Percentiles rank a stretch among this genome's conserved stretches.
Conservation (phyloP, 805 yeast species). For the Starmera quercuum region DNA sequence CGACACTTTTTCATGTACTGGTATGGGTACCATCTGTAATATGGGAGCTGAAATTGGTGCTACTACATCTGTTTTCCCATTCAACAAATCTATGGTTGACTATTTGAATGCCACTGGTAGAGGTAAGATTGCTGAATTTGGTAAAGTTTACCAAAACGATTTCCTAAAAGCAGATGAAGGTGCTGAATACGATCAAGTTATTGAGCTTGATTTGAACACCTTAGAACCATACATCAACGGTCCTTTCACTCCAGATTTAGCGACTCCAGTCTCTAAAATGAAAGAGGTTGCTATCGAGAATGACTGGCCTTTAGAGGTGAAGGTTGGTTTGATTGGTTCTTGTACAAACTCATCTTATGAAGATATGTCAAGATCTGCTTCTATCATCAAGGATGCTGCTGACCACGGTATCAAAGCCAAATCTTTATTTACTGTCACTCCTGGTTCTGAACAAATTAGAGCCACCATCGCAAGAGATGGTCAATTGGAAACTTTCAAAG, state of each 20-base stretch:
- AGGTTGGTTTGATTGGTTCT: slow-evolving; percentile 95
- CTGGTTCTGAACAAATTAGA: slow-evolving; percentile 97
- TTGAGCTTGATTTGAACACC: slow-evolving; percentile 80
- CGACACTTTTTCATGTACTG: slow-evolving; percentile 82
- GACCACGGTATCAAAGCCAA: slow-evolving; percentile 82
- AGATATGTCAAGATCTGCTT: slow-evolving; percentile 95
- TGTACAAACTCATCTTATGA: slow-evolving; percentile 98
- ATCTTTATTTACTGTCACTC: slow-evolving; percentile 90
- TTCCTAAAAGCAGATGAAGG: slow-evolving; percentile 80
- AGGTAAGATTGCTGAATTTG: slow-evolving; percentile 74
- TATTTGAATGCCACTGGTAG: slow-evolving; percentile 83
- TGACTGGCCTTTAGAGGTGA: slow-evolving; percentile 80
- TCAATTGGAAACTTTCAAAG: slow-evolving; percentile 67
- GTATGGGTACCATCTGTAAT: slow-evolving; percentile 99
- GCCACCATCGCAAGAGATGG: slow-evolving; percentile 98
- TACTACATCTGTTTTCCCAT: slow-evolving; percentile 96
- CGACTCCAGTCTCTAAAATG: slow-evolving; percentile 85
- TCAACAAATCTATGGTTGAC: slow-evolving; percentile 69
- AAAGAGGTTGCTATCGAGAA: slow-evolving; percentile 61
- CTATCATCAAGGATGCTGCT: slow-evolving; percentile 82
- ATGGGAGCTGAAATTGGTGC: slow-evolving; percentile 99
- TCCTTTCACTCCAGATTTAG: slow-evolving; percentile 96
- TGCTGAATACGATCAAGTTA: slow-evolving; percentile 84
- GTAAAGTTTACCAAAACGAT: slow-evolving; percentile 45
- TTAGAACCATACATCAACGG: slow-evolving; percentile 96